These are phyloP conservation scores for Monilinia aucupariae DNA, from an alignment of 2,329 filamentous ascomycete genomes.

Conservation along the genomic window DNA sequence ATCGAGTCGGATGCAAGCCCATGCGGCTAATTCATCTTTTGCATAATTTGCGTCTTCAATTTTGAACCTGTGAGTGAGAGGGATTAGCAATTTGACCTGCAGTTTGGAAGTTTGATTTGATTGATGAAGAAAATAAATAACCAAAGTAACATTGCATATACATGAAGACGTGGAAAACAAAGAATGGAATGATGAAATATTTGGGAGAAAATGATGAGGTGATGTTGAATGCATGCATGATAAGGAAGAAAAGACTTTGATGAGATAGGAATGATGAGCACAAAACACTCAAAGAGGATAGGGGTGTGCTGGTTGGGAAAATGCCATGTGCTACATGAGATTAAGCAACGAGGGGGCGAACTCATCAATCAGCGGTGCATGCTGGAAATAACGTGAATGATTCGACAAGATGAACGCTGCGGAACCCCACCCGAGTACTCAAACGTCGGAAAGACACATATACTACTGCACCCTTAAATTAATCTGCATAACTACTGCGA, in stretches of 20 bases:
- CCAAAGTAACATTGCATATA: neutral
- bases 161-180: neutral
- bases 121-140: neutral
- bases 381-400: conserved; percentile 1
- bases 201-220: neutral
- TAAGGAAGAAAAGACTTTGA: neutral
- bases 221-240: neutral
- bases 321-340: conserved; percentile 8
- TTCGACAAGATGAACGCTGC: neutral
- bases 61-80: conserved; percentile 53
- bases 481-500: neutral
- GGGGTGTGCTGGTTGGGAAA: neutral
- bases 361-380: neutral
- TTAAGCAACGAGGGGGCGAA: neutral
- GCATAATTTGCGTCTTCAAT: conserved; percentile 81
- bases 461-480: neutral
- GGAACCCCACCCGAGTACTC: neutral
- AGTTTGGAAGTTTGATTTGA: neutral
- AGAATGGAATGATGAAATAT: neutral
- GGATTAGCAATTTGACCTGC: neutral
- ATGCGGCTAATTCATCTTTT: conserved; percentile 73
- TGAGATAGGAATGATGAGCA: neutral
- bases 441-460: neutral
- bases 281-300: no score
- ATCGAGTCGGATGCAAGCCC: conserved; percentile 85